Evolutionary conservation across 2,329 filamentous ascomycete genomes (phyloP), one percentile per base, ranked within the genome.

Genomic region (Arthrobotrys musiformis): DNA sequence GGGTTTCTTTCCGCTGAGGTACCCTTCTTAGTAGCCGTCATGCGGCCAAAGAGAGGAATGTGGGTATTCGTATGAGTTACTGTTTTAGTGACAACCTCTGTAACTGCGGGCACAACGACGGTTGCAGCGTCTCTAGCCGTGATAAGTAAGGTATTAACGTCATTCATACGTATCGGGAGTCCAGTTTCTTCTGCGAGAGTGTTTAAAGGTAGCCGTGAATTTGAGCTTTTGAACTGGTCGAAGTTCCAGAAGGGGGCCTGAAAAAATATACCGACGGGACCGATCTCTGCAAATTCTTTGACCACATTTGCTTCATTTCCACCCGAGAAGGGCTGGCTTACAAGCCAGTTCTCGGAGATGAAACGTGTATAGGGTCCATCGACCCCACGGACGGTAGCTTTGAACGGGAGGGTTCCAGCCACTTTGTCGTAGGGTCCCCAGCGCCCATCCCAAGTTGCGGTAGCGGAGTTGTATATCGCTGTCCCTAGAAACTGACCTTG

Each of bases 371-470:
- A 64, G 9, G 28, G 4, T 2, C 54, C 52, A 26, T 67, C 52
- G 28, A n/a, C 54, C n/a, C 44, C 70, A 11, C 40, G 44, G 11
- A 68, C 52, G 6, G 28, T 44, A 5, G 66, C 54, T 5, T 28
- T 30, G 44, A 74, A 54, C 2, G 70, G 70, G 11, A 74, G 62
- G 13, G 22, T 37, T 11, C n/a, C 15, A 0, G 30, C 13, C 4
- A 9, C 13, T n/a, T 24, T 26, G 26, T 74, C 42, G 26, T 62
- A 68, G n/a, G 70, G 61, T 2, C 70, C 70, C 70, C 70, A 74
- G 19, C n/a, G 4, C 8, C 42, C 54, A 15, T 37, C 26, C 70
- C 70, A 74, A 24, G 2, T 54, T 7, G 69, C 69, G 6, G 37
- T 46, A 8, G 44, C 52, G 4, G 22, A 24, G 11, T 56, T 30